Evolutionary conservation across 495 filamentous ascomycete genomes (phyloP).

Genomic region (Neurospora sublineolata): DNA sequence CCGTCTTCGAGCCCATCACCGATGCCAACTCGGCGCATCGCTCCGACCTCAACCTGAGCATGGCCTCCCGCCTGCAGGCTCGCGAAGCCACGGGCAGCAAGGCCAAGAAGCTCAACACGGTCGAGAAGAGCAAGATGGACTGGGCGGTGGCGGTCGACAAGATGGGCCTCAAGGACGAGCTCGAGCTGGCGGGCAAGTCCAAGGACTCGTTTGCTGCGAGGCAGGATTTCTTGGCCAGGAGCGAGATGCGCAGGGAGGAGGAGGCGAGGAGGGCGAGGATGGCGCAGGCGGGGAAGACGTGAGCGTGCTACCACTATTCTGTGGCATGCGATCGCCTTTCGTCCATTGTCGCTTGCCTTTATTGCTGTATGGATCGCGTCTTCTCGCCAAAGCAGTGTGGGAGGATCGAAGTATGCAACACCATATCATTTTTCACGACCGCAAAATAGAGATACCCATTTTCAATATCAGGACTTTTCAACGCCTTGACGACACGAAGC

Average conservation of each 20-base stretch:
- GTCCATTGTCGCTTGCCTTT: not conserved
- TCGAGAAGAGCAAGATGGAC: slow-evolving; percentile 90
- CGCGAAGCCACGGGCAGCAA: slow-evolving; percentile 33
- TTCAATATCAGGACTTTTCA: not conserved
- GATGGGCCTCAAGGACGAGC: slow-evolving; percentile 83
- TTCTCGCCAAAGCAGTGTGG: not conserved
- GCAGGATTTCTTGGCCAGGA: slow-evolving; percentile 81
- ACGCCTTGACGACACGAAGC: not conserved
- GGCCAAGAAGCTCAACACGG: slow-evolving; percentile 82
- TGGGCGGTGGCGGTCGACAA: slow-evolving; percentile 92
- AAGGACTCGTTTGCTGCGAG: slow-evolving; percentile 72
- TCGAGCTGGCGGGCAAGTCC: slow-evolving; percentile 70
- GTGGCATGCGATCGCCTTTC: not conserved
- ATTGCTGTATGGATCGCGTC: not conserved
- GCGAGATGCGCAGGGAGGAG: slow-evolving; percentile 66
- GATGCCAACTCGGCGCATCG: slow-evolving; percentile 30
- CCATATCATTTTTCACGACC: not conserved
- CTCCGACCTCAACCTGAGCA: slow-evolving; percentile 39
- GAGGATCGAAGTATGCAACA: not conserved
- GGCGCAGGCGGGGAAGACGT: slow-evolving; percentile 30
- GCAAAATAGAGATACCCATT: not conserved
- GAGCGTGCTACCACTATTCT: not conserved
- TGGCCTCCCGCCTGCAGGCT: slow-evolving; percentile 26
- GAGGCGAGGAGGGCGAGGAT: slow-evolving; percentile 55
- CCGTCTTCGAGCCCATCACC: slow-evolving; percentile 67